Percentiles rank a stretch among this genome's conserved stretches.
These are phyloP conservation scores for Geotrichum carabidarum DNA, from an alignment of 1,139 yeast species.

Conservation along the genomic window DNA sequence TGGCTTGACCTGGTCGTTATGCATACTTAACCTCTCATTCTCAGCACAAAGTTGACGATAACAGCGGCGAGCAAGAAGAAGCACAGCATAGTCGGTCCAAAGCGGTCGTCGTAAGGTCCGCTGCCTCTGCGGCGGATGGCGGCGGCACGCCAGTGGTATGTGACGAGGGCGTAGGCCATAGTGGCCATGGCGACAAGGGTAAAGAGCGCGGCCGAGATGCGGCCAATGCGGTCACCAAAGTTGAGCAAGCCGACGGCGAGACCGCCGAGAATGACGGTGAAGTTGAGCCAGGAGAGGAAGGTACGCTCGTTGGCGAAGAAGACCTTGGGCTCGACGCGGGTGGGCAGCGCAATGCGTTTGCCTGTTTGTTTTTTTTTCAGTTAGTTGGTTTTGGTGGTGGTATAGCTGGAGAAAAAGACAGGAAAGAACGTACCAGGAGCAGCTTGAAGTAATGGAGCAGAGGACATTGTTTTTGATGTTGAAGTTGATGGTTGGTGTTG, in stretches of 20 bases:
- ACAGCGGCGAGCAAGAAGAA: slow-evolving; percentile 88
- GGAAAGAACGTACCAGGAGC: slow-evolving; percentile 46
- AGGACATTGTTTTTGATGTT: slow-evolving; percentile 40
- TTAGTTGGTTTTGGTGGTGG: neutral
- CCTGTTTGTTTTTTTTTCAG: slow-evolving; percentile 36
- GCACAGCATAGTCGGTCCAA: slow-evolving; percentile 98
- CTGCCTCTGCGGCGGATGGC: slow-evolving; percentile 96
- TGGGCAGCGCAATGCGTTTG: slow-evolving; percentile 94
- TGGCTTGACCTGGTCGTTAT: neutral
- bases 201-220: slow-evolving; percentile 89
- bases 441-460: slow-evolving; percentile 59
- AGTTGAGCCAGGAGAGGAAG: slow-evolving; percentile 94
- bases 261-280: slow-evolving; percentile 95
- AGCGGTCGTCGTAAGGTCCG: slow-evolving; percentile 96
- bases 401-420: neutral
- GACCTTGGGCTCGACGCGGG: slow-evolving; percentile 96
- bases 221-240: slow-evolving; percentile 91
- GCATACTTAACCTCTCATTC: slow-evolving; percentile 47
- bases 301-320: slow-evolving; percentile 96
- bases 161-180: slow-evolving; percentile 89
- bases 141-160: slow-evolving; percentile 99
- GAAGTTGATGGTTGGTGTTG: neutral
- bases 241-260: slow-evolving; percentile 91
- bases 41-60: slow-evolving; percentile 79
- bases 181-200: slow-evolving; percentile 93